Conservation (phyloP, 2,329 filamentous ascomycete species). For the Colletotrichum salicis region DNA sequence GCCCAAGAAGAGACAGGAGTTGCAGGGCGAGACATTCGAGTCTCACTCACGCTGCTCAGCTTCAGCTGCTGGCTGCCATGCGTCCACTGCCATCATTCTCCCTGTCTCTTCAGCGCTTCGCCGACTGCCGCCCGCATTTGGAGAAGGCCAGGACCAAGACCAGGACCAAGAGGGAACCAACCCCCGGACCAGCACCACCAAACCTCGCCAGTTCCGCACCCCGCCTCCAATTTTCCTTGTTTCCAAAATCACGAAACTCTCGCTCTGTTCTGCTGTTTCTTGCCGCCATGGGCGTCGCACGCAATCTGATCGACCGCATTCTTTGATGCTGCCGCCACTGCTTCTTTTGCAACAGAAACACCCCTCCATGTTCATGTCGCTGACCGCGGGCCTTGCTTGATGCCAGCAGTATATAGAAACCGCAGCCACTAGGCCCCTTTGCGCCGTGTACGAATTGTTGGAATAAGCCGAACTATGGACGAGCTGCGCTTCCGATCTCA, state of each 20-base stretch:
- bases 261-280: slow-evolving; percentile 28
- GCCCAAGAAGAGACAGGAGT: slow-evolving; percentile 17
- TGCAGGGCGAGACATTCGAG: slow-evolving; percentile 29
- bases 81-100: slow-evolving; percentile 5
- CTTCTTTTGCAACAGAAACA: background rate
- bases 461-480: slow-evolving; percentile 69
- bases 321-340: background rate
- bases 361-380: slow-evolving; percentile 15
- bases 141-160: slow-evolving; percentile 18
- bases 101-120: slow-evolving; percentile 23
- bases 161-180: slow-evolving; percentile 10
- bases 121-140: slow-evolving; percentile 28
- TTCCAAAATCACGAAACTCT: slow-evolving; percentile 24
- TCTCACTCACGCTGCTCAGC: slow-evolving; percentile 28
- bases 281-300: slow-evolving; percentile 11
- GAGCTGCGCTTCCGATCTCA: slow-evolving; percentile 82
- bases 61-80: slow-evolving; percentile 14
- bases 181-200: slow-evolving; percentile 27
- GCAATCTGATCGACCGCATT: background rate
- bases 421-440: slow-evolving; percentile 42
- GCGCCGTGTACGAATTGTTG: slow-evolving; percentile 55
- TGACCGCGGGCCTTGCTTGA: slow-evolving; percentile 31
- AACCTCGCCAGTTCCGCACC: slow-evolving; percentile 31
- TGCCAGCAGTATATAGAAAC: slow-evolving; percentile 48
- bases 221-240: slow-evolving; percentile 34